Conservation (phyloP, 768 basidiomycete genomes). For the Strobilomyces confusus region DNA sequence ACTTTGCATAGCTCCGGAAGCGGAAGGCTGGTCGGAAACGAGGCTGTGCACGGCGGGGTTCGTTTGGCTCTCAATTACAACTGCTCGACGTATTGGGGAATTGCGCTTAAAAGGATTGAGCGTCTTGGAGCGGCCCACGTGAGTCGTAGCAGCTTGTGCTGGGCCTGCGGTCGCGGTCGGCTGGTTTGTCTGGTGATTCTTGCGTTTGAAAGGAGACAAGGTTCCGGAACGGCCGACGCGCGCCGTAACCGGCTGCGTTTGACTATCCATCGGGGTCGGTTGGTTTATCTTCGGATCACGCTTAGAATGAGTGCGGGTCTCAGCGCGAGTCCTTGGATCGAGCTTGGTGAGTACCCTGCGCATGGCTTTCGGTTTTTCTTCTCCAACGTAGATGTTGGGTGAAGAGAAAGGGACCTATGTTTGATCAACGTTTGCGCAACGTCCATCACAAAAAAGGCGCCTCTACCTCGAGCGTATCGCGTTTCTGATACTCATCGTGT, state of each 20-base stretch:
- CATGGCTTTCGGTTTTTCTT: not conserved
- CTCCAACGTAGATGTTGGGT: not conserved
- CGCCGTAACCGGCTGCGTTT: not conserved
- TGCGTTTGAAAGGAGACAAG: not conserved
- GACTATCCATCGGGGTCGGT: not conserved
- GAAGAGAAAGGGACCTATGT: not conserved
- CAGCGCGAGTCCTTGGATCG: not conserved
- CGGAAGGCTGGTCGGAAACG: not conserved
- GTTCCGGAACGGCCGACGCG: not conserved
- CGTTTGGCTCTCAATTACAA: not conserved
- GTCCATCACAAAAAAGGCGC: not conserved
- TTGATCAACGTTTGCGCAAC: not conserved
- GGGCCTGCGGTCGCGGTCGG: not conserved
- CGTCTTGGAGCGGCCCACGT: not conserved
- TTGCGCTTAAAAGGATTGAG: not conserved
- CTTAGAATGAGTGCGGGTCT: not conserved
- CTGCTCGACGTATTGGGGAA: too few relatives aligned
- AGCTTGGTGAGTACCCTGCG: not conserved
- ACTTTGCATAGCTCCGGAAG: not conserved
- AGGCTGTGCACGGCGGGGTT: not conserved
- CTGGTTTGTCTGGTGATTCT: not conserved
- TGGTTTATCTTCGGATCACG: too few relatives aligned
- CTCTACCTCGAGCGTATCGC: not conserved
- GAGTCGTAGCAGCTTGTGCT: not conserved
- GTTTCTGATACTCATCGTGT: not conserved